These are phyloP conservation scores for Fusarium sp. DNA, from an alignment of 2,329 filamentous ascomycete species.

Conservation along the genomic window DNA sequence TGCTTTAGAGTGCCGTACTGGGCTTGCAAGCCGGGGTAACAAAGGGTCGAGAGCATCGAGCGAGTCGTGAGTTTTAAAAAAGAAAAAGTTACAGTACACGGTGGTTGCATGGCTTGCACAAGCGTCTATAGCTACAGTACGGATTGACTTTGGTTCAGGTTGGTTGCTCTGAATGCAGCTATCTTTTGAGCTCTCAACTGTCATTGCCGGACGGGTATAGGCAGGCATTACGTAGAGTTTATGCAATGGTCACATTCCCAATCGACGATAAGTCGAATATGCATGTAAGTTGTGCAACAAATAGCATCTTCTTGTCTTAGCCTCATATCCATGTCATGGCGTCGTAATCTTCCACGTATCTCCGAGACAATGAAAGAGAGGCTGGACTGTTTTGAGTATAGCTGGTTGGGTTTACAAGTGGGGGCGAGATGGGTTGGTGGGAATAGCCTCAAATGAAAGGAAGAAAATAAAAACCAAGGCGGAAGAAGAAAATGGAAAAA, in stretches of 20 bases:
- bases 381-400: not conserved
- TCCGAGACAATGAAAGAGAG: not conserved
- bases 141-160: slow-evolving; percentile 8
- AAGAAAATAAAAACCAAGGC: slow-evolving; percentile 4
- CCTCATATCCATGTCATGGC: slow-evolving; percentile 5
- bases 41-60: not conserved
- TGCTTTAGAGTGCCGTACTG: slow-evolving; percentile 7
- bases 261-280: not conserved
- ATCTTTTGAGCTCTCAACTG: not conserved
- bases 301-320: slow-evolving; percentile 1
- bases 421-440: not conserved
- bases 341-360: slow-evolving; percentile 21
- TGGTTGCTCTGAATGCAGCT: not conserved
- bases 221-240: slow-evolving; percentile 15
- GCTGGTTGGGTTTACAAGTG: slow-evolving; percentile 5
- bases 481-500: not conserved
- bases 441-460: slow-evolving; percentile 26
- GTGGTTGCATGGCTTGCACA: slow-evolving; percentile 25
- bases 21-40: not conserved
- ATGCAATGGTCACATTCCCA: slow-evolving; percentile 3
- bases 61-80: not conserved
- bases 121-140: not conserved
- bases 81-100: not conserved
- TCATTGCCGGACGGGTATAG: slow-evolving; percentile 9
- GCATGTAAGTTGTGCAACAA: not conserved